Evolutionary conservation across 805 yeast species (phyloP), one percentile per base, ranked within the genome.

Genomic region (Candida silvicultrix): DNA sequence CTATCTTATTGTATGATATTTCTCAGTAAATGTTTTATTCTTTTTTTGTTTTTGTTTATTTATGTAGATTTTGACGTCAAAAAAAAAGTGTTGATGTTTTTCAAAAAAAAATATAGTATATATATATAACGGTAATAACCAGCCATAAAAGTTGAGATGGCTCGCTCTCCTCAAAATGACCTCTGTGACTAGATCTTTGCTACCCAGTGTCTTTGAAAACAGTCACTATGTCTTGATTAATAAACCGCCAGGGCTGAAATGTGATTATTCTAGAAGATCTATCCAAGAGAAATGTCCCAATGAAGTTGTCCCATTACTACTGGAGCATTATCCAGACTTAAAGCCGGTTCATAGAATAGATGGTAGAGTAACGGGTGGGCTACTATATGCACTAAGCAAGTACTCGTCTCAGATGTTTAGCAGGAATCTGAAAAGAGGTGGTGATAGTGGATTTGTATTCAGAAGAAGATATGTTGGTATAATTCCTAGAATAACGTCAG

Each of bases 311-410:
- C 44, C 46, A 21, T 31, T 45, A 31, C 46, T 51, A 5, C 40
- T 40, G 4, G 40, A 32, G 2, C 14, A 45, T 2, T 47, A 49
- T 45, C 49, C 47, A 12, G 34, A 49, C 3, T 54, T 62, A 44
- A 56, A 61, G 40, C 56, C 59, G 6, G 67, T 71, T 1, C 74
- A 70, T 38, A 55, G 76, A 42, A 49, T 71, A 19, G 75, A 71
- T 46, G 58, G 55, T 23, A 49, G 56, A 42, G 75, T 68, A 7
- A 65, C 72, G 18, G 76, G 76, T 20, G 74, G 73, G 1, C 45
- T 70, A 40, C 53, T 71, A 2, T 42, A 70, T 5, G 69, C 74
- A 2, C 61, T 57, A 43, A 64, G 58, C 41, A 57, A 60, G 42
- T 54, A 51, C 9, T 54, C 65, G 0, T 70, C 74, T 1, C 55